Conservation (phyloP, 225 moss, liverwort and hornwort species). For the Ulota crispa region DNA sequence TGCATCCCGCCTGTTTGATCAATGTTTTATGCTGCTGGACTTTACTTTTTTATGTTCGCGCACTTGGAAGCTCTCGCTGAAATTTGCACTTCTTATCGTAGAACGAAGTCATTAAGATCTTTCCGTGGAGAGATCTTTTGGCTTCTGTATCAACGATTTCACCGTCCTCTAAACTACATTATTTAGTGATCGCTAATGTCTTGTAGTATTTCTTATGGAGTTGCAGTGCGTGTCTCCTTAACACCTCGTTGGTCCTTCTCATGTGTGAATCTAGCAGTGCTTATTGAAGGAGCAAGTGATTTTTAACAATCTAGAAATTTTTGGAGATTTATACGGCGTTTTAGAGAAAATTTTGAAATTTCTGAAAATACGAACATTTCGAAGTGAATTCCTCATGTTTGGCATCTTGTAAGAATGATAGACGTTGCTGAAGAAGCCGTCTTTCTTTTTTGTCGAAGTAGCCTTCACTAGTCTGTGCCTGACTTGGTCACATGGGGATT, state of each 20-base stretch:
- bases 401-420: not conserved
- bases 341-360: not conserved
- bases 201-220: not conserved
- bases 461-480: not conserved
- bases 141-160: not conserved
- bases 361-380: not conserved
- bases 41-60: not conserved
- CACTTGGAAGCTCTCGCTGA: not conserved
- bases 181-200: not conserved
- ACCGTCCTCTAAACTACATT: not conserved
- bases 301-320: not conserved
- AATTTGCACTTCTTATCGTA: not conserved
- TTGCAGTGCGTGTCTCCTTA: not conserved
- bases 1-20: not conserved
- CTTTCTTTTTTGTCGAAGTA: conserved; percentile 11
- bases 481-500: not conserved
- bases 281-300: not conserved
- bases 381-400: not conserved
- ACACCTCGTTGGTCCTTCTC: not conserved
- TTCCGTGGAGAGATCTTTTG: not conserved
- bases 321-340: not conserved
- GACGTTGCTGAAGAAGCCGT: not conserved
- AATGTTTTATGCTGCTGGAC: not conserved
- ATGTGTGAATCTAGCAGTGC: not conserved
- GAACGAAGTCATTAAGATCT: not conserved